phyloP scores from a whole-genome alignment of 2,329 filamentous ascomycete genomes.

The Colletotrichum sp. region DNA sequence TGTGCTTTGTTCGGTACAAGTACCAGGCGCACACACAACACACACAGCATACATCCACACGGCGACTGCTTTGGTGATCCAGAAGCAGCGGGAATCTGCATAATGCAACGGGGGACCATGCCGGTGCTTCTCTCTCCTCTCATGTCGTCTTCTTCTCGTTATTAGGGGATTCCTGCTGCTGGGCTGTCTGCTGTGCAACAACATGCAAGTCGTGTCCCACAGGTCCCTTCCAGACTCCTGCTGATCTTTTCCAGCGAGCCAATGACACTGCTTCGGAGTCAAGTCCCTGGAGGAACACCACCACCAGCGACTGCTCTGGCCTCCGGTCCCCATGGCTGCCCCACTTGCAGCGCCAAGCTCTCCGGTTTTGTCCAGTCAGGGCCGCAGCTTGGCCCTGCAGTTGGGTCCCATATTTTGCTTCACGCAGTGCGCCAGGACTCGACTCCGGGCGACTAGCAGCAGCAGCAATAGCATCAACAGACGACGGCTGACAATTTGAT shows the following conservation, averaged over 20 bases:
- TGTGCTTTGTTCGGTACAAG: neutral
- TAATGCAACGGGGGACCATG: neutral
- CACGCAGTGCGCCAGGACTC: neutral
- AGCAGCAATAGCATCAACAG: neutral
- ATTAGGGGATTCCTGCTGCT: neutral
- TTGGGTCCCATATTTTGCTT: neutral
- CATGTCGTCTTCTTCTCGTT: neutral
- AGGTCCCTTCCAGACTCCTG: neutral
- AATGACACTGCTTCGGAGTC: neutral
- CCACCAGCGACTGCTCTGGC: neutral
- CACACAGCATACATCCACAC: neutral
- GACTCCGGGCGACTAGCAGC: neutral
- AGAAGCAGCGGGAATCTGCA: neutral
- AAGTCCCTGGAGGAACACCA: neutral
- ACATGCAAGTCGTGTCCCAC: neutral
- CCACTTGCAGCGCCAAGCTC: neutral
- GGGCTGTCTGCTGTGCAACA: neutral
- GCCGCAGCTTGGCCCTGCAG: neutral
- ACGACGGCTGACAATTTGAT: neutral
- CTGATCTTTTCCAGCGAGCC: neutral
- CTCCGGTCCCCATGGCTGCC: neutral
- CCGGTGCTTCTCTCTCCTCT: neutral
- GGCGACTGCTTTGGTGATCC: neutral
- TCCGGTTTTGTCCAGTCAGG: neutral
- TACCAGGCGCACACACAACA: neutral